Percentiles rank a stretch among this genome's conserved stretches.
These are phyloP conservation scores for Fusarium siculi DNA, from an alignment of 2,329 filamentous ascomycete genomes.

Conservation along the genomic window DNA sequence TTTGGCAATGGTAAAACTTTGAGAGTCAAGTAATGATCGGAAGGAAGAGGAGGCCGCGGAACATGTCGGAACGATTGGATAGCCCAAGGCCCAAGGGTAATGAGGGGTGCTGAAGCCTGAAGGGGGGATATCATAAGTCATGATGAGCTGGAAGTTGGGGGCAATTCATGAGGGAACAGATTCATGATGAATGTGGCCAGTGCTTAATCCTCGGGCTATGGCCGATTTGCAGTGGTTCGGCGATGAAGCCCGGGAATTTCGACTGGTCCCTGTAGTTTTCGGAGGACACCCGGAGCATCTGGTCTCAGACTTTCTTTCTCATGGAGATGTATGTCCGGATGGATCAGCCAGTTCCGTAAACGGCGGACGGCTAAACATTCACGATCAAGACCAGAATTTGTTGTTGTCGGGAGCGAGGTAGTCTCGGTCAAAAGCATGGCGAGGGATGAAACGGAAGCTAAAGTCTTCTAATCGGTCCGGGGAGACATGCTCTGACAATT, in stretches of 20 bases:
- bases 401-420: neutral
- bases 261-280: neutral
- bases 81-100: conserved; percentile 5
- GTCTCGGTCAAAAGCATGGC: conserved; percentile 16
- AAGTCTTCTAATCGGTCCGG: conserved; percentile 33
- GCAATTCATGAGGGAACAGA: conserved; percentile 20
- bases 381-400: neutral
- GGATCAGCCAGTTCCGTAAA: conserved; percentile 11
- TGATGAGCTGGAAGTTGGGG: conserved; percentile 14
- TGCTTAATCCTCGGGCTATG: conserved; percentile 10
- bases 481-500: conserved; percentile 13
- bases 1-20: conserved; percentile 11
- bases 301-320: conserved; percentile 4
- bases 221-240: conserved; percentile 17
- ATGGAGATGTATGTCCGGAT: conserved; percentile 33
- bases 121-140: conserved; percentile 8
- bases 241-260: conserved; percentile 5
- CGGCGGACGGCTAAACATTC: conserved; percentile 12
- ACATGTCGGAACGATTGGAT: conserved; percentile 27
- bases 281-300: conserved; percentile 25
- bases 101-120: conserved; percentile 15
- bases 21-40: conserved; percentile 26
- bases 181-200: conserved; percentile 25
- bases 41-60: conserved; percentile 22
- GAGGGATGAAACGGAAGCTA: conserved; percentile 29